Base-by-base conservation (phyloP, 345 rosid genomes). In the Linum lewisii region DNA sequence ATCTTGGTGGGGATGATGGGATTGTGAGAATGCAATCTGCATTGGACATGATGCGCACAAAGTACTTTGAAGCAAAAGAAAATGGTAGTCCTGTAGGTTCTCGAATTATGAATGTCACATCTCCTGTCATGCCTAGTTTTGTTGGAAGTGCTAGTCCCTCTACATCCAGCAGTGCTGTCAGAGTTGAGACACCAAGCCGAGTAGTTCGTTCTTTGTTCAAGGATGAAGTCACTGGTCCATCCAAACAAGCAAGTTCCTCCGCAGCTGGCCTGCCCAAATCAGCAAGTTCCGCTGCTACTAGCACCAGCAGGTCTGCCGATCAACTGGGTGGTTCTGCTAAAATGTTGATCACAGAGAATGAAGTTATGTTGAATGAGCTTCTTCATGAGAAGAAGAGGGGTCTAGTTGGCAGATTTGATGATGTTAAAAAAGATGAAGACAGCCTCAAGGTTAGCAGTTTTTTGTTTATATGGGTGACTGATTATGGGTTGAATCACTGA, bases 1-100 rank as follows among this genome's bases (percentile, higher is more conserved):
- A 81, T 57, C 76, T 89, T 58, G 75, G 89, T 71, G 97, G 98
- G 65, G 79, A 65, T 58, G 85, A 89, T 67, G 97, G 97, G 49
- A 77, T 86, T 51, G 74, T 51, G 69, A 85, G 84, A 9, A 92
- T 93, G 95, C 97, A 84, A 69, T 66, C 59, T 73, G 87, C 97
- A 3, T 67, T 93, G 36, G 75, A 82, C 38, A 86, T 87, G 70
- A 81, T 89, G 38, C 75, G 97, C 29, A 63, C 84, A 2, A 89
- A 77, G 56, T 81, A 80, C 57, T 86, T 81, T 15, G 70, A 74
- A 71, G 77, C 79, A 1, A 77, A 68, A 69, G 79, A 82, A 75
- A 75, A 77, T 68, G 91, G 84, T 57, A 78, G 82, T 65, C 84
- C 84, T 29, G 72, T 68, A 38, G 90, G 84, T 62, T 79, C 86